Evolutionary conservation across 2,329 filamentous ascomycete genomes (phyloP), one percentile per base, ranked within the genome.

Genomic region (Sarocladium brachiariae): DNA sequence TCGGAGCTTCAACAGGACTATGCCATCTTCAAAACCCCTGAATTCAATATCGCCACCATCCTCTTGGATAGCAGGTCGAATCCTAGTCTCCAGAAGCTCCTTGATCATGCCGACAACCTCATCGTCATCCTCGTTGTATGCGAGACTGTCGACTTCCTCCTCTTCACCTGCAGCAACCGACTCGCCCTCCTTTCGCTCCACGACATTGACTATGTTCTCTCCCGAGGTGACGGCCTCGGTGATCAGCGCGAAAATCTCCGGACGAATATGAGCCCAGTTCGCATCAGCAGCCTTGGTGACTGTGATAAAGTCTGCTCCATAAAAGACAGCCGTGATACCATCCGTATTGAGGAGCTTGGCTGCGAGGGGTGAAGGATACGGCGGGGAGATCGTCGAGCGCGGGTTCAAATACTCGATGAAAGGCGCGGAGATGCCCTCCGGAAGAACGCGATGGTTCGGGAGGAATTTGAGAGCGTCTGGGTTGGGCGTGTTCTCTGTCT

Each of bases 41-140:
- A 92, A 95, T 67, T 99, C 93, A 62, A 99, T 97, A 65, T 99
- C 93, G 41, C 93, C 93, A 45, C 93, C 93, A 59, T 99, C 93
- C 66, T 97, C 93, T 67, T 97, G 93, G 55, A 99, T 99, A 1
- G 92, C 88, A 1, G 93, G 93, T 38, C 93, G 80, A 62, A 99
- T 96, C 55, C 93, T 79, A 23, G 93, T 99, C 70, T 99, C 93
- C 31, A 99, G 76, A 27, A 99, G 74, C 71, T 99, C 93, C 73
- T 97, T 96, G 71, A 99, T 97, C 93, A 97, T 97, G 53, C 89
- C 87, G 8, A 99, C 86, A 10, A 96, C 89, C 70, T 99, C 93
- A 57, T 84, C 86, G 65, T 99, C 93, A 55, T 95, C 85, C 64
- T 96, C 90, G 59, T 92, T 84, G 66, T 92, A 96, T 19, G 81